A percentile compares a stretch with the other conserved stretches of the same genome.
Conservation (phyloP, 805 yeast genomes). For the Metschnikowia similis region DNA sequence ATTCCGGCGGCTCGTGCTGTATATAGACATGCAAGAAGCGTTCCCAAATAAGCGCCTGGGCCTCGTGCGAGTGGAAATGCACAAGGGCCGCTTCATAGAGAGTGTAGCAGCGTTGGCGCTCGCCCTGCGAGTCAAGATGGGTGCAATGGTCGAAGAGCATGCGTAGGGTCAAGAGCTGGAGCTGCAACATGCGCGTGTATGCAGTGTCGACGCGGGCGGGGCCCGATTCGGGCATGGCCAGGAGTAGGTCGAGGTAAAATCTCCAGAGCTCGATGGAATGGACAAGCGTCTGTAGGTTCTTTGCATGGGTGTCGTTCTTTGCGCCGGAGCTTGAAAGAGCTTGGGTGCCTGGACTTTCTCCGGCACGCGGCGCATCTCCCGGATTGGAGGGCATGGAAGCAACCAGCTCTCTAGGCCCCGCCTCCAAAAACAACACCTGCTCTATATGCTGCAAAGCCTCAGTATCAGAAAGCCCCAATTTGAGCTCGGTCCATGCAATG, state of each 20-base stretch:
- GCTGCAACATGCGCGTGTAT: slow-evolving; percentile 27
- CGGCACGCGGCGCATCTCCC: too few species aligned
- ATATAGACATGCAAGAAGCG: slow-evolving; percentile 56
- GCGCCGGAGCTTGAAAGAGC: too few species aligned
- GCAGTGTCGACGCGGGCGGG: slow-evolving; percentile 19
- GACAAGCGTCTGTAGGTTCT: slow-evolving; percentile 29
- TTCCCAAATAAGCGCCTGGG: slow-evolving; percentile 63
- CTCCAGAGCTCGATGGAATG: slow-evolving; percentile 68
- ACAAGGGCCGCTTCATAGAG: slow-evolving; percentile 68
- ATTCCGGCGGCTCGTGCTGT: slow-evolving; percentile 14
- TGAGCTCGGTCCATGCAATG: slow-evolving; percentile 72
- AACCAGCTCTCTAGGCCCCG: not conserved
- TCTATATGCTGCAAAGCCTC: slow-evolving; percentile 34
- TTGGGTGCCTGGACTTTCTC: too few species aligned
- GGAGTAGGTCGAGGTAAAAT: slow-evolving; percentile 66
- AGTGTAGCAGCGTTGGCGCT: slow-evolving; percentile 48
- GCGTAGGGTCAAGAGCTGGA: slow-evolving; percentile 66
- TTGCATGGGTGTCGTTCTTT: not conserved
- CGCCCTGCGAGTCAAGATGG: slow-evolving; percentile 47
- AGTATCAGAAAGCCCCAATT: slow-evolving; percentile 46
- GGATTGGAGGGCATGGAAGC: too few species aligned
- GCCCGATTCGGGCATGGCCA: slow-evolving; percentile 44
- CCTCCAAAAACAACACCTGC: slow-evolving; percentile 21
- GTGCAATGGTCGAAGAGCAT: slow-evolving; percentile 63
- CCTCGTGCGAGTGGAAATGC: slow-evolving; percentile 54